phyloP scores from a whole-genome alignment of 352 stramenopile genomes.

The Globisporangium okanoganense region DNA sequence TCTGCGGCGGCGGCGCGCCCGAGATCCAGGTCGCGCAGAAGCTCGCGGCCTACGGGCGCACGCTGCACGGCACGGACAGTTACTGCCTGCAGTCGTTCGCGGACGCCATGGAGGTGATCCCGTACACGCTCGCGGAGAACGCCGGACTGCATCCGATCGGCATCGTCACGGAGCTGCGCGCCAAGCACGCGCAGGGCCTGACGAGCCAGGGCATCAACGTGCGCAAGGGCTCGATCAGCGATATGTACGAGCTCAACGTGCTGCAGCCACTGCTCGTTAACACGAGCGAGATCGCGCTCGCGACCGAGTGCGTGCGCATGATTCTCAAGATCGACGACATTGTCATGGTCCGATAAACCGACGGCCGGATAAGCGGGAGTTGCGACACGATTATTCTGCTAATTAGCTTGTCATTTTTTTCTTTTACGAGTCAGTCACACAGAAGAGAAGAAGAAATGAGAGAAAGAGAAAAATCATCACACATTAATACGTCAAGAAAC shows the following conservation, averaged over 20 bases:
- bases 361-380: not conserved
- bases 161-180: slow-evolving; percentile 96
- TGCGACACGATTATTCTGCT: not conserved
- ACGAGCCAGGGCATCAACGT: slow-evolving; percentile 96
- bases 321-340: slow-evolving; percentile 99
- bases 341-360: slow-evolving; percentile 92
- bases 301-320: slow-evolving; percentile 98
- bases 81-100: slow-evolving; percentile 98
- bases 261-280: slow-evolving; percentile 98
- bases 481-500: slow-evolving; percentile 14
- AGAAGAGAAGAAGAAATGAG: not conserved
- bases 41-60: slow-evolving; percentile 91
- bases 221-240: slow-evolving; percentile 92
- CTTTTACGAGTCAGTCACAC: not conserved
- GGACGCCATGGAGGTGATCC: slow-evolving; percentile 97
- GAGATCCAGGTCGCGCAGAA: slow-evolving; percentile 96
- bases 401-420: not conserved
- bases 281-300: slow-evolving; percentile 96
- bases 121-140: slow-evolving; percentile 99
- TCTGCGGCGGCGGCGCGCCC: slow-evolving; percentile 95
- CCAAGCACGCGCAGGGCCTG: slow-evolving; percentile 92
- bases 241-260: slow-evolving; percentile 99
- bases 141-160: slow-evolving; percentile 98
- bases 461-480: not conserved
- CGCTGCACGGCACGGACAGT: slow-evolving; percentile 92